Evolutionary conservation across 352 stramenopile genomes (phyloP).

Genomic region (Phytopythium aichiense): DNA sequence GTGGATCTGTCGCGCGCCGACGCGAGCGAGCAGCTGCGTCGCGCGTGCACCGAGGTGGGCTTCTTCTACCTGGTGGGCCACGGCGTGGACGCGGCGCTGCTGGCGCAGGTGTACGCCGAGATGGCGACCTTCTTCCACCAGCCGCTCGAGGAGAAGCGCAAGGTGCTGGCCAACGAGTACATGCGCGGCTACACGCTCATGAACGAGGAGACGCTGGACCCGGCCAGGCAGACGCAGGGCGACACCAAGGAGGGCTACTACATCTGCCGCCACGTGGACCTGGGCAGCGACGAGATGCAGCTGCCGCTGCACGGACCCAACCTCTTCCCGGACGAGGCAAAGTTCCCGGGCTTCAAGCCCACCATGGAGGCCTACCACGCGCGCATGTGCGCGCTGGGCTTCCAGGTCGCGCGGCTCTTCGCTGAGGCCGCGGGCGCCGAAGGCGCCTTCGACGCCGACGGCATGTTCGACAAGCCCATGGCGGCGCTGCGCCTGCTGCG

Average conservation of each 20-base stretch:
- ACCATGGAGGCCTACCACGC: slow-evolving; percentile 51
- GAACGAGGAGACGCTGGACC: slow-evolving; percentile 74
- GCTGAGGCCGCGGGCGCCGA: slow-evolving; percentile 45
- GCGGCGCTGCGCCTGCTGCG: slow-evolving; percentile 72
- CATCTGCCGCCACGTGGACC: slow-evolving; percentile 61
- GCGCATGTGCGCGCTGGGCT: slow-evolving; percentile 45
- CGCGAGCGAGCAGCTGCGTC: slow-evolving; percentile 39
- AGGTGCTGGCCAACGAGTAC: slow-evolving; percentile 63
- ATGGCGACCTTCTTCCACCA: slow-evolving; percentile 59
- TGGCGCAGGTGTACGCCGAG: slow-evolving; percentile 49
- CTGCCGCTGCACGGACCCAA: slow-evolving; percentile 62
- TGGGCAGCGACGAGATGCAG: slow-evolving; percentile 50
- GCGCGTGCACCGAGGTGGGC: slow-evolving; percentile 49
- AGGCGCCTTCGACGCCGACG: slow-evolving; percentile 38
- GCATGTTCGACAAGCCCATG: slow-evolving; percentile 80
- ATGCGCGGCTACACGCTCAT: slow-evolving; percentile 72
- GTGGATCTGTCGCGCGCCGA: slow-evolving; percentile 44
- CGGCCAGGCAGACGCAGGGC: slow-evolving; percentile 41
- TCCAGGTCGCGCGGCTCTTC: slow-evolving; percentile 50
- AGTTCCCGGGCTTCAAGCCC: slow-evolving; percentile 42
- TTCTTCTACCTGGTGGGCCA: slow-evolving; percentile 75
- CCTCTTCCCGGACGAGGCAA: slow-evolving; percentile 41
- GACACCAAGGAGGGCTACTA: slow-evolving; percentile 81
- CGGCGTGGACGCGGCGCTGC: slow-evolving; percentile 27
- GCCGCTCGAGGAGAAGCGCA: slow-evolving; percentile 40